A percentile compares a stretch with the other conserved stretches of the same genome.
Evolutionary conservation across 257 asterid genomes (phyloP).

Genomic region (Ilex asprella): DNA sequence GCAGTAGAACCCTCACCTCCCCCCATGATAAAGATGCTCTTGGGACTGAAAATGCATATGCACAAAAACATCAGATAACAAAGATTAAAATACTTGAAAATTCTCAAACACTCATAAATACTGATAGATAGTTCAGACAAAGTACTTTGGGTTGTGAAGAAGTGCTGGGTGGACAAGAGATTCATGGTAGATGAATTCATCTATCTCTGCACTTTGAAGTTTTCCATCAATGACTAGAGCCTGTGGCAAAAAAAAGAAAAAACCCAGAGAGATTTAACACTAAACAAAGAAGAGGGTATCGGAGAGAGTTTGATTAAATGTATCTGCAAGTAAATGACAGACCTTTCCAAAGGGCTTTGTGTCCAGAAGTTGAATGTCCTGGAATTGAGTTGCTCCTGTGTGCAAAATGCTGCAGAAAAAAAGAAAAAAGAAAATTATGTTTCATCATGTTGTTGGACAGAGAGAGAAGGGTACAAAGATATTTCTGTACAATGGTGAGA

Average conservation of each 20-base stretch:
- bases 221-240: constrained; percentile 94
- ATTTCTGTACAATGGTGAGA: too few species aligned
- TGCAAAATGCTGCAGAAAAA: constrained; percentile 62
- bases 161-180: constrained; percentile 90
- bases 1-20: constrained; percentile 99
- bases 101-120: background rate
- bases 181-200: constrained; percentile 93
- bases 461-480: too few species aligned
- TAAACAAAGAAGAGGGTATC: too few species aligned
- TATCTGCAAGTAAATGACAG: background rate
- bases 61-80: background rate
- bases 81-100: background rate
- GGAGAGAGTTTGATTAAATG: background rate
- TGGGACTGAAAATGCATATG: constrained; percentile 46
- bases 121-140: background rate
- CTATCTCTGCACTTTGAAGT: constrained; percentile 94
- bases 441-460: background rate
- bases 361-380: constrained; percentile 89
- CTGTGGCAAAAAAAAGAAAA: constrained; percentile 21
- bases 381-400: constrained; percentile 81
- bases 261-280: too few species aligned
- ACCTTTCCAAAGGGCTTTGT: constrained; percentile 97
- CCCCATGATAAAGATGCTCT: constrained; percentile 83
- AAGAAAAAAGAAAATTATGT: background rate
- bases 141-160: constrained; percentile 60